Evolutionary conservation across 345 rosid species (phyloP).

Genomic region (Erucastrum elatum): DNA sequence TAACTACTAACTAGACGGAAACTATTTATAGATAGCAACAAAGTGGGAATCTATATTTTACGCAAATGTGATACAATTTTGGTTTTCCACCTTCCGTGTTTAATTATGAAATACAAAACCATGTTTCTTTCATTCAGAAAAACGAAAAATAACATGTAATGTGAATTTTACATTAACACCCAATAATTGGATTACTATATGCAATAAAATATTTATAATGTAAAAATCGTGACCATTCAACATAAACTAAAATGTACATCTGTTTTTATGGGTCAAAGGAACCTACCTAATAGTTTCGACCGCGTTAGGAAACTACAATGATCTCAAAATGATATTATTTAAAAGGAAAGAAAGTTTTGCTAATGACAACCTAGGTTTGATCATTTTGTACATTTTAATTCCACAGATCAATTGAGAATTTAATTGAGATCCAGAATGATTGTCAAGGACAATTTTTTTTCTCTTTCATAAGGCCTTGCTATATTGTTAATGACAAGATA

Average conservation of each 20-base stretch:
- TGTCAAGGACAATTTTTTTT: neutral
- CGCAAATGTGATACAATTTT: constrained; percentile 10
- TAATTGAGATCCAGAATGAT: neutral
- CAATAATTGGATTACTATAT: neutral
- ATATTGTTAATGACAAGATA: neutral
- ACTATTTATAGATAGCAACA: constrained; percentile 33
- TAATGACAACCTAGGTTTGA: neutral
- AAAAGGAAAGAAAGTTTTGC: neutral
- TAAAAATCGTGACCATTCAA: constrained; percentile 3
- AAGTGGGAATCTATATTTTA: constrained; percentile 10
- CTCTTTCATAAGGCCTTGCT: neutral
- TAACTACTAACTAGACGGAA: neutral
- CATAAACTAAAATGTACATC: neutral
- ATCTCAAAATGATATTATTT: neutral
- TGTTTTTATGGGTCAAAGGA: neutral
- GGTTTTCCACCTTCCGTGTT: constrained; percentile 1
- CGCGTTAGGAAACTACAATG: constrained; percentile 12
- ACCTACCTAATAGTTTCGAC: constrained; percentile 23
- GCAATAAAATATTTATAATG: neutral
- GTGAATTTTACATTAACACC: neutral
- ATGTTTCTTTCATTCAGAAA: neutral
- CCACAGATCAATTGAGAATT: neutral
- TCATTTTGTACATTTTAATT: neutral
- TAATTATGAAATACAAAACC: neutral
- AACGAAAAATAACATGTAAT: neutral